Evolutionary conservation across 2,329 filamentous ascomycete species (phyloP).

Genomic region (Penicillium sp.): DNA sequence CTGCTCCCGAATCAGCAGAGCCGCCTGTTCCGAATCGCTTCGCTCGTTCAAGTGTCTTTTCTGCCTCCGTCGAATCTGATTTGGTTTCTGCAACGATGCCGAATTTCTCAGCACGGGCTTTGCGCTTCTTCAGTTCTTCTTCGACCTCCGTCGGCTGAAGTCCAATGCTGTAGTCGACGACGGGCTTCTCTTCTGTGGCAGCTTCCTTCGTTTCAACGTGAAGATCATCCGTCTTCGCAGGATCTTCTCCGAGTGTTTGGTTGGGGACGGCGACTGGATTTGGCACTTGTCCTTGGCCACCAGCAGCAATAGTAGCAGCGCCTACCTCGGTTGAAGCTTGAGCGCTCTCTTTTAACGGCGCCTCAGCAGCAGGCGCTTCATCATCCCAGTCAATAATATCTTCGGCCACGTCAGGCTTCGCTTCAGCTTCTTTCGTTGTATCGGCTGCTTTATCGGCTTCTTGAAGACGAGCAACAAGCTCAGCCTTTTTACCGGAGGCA

Average conservation of each 20-base stretch:
- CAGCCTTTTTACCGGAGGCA: constrained; percentile 48
- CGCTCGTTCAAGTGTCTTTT: constrained; percentile 43
- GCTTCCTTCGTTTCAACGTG: constrained; percentile 30
- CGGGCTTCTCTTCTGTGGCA: constrained; percentile 29
- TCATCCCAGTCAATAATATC: constrained; percentile 46
- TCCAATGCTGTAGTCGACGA: constrained; percentile 38
- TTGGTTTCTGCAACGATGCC: constrained; percentile 41
- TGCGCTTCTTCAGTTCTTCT: constrained; percentile 45
- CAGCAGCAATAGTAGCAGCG: constrained; percentile 34
- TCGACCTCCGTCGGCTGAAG: constrained; percentile 43
- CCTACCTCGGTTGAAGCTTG: constrained; percentile 30
- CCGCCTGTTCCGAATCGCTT: constrained; percentile 42
- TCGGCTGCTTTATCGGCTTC: constrained; percentile 35
- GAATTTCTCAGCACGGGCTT: constrained; percentile 48
- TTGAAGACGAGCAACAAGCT: constrained; percentile 45
- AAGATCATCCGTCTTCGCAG: constrained; percentile 35
- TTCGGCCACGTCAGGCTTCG: constrained; percentile 30
- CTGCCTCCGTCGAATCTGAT: constrained; percentile 37
- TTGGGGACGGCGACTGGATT: constrained; percentile 40
- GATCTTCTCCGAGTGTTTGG: constrained; percentile 34
- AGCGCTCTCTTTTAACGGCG: constrained; percentile 20
- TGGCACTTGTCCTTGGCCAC: constrained; percentile 33
- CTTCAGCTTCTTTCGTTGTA: constrained; percentile 14
- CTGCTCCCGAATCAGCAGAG: constrained; percentile 20
- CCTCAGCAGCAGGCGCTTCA: constrained; percentile 32